Base-by-base conservation (phyloP, 2,329 filamentous ascomycete genomes). In the Pestalotiopsis sp. region DNA sequence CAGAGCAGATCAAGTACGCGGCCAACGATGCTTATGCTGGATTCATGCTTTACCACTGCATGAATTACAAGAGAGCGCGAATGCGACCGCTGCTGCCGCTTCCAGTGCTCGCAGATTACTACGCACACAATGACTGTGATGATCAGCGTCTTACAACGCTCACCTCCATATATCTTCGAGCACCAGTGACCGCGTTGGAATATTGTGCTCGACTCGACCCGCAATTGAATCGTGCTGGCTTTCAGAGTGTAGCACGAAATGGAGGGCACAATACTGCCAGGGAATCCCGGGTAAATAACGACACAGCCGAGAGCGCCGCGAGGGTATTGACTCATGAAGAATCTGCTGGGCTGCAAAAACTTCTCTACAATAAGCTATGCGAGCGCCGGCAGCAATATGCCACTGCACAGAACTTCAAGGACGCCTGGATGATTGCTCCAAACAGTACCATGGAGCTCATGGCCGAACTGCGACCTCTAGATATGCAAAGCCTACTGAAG, bases 1-100 rank as follows among this genome's bases (percentile, higher is more conserved):
- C 31, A 1, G 61, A 65, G 0, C 74, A 76, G 66, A 71, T 63
- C 9, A 41, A 62, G 4, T 75, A 77, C 56, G 75, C 74, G 12
- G 74, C 73, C 14, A 66, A 71, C 31, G 75, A 77, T 39, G 73
- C 71, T 1, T 77, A 77, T 27, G 74, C 72, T n/a, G 65, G 71
- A n/a, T 75, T 70, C 58, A 77, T 77, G 74, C 72, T 77, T 2
- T 77, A 74, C 65, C 74, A 76, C 41, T 72, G 71, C 61, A 72
- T 77, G 72, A 74, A 76, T 36, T 69, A 72, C 12, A 74, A 73
- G 61, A 71, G 74, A 4, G 64, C 74, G 20, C 56, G 56, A 20
- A 75, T 75, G 72, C 66, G 67, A 11, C 72, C 71, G 0, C 62
- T 67, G 4, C 74, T 71, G 1, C 72, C 71, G 11, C 61, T 76